Evolutionary conservation across 108 stramenopile genomes (phyloP).

Genomic region (Fragilaria crotonensis): DNA sequence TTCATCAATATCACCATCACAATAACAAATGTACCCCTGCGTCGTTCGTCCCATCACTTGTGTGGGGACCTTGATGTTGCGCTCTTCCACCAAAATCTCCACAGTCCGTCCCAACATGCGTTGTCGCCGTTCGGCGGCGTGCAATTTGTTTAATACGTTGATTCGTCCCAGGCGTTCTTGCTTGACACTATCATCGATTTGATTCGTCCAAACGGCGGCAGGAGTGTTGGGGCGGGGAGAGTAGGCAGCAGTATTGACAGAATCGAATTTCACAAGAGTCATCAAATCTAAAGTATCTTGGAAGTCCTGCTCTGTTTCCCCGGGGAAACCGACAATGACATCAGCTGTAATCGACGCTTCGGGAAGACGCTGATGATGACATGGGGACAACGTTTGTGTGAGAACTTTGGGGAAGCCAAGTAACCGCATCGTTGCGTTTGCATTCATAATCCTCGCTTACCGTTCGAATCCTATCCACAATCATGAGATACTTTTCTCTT

Average conservation of each 20-base stretch:
- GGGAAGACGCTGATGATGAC: conserved; percentile 16
- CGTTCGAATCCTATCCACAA: conserved; percentile 83
- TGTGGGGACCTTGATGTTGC: conserved; percentile 84
- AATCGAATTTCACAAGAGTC: conserved; percentile 64
- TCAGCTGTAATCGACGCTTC: conserved; percentile 76
- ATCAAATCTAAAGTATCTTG: conserved; percentile 75
- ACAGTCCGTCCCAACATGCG: conserved; percentile 86
- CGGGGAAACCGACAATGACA: conserved; percentile 86
- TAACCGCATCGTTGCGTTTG: background rate
- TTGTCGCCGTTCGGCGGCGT: conserved; percentile 86
- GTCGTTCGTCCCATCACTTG: conserved; percentile 90
- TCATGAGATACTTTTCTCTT: conserved; percentile 80
- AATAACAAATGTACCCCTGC: conserved; percentile 88
- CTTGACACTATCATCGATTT: conserved; percentile 73
- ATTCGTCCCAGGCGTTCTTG: conserved; percentile 82
- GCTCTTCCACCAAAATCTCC: conserved; percentile 91
- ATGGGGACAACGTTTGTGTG: background rate
- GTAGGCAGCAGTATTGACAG: conserved; percentile 47
- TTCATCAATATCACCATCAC: conserved; percentile 84
- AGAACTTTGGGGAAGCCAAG: background rate
- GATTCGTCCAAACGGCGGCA: conserved; percentile 41
- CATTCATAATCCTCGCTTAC: conserved; percentile 26
- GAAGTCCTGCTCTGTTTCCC: conserved; percentile 78
- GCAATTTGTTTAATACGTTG: conserved; percentile 74
- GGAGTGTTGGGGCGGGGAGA: conserved; percentile 52